Evolutionary conservation across 2,329 filamentous ascomycete genomes (phyloP).

Genomic region (Talaromyces sp.): DNA sequence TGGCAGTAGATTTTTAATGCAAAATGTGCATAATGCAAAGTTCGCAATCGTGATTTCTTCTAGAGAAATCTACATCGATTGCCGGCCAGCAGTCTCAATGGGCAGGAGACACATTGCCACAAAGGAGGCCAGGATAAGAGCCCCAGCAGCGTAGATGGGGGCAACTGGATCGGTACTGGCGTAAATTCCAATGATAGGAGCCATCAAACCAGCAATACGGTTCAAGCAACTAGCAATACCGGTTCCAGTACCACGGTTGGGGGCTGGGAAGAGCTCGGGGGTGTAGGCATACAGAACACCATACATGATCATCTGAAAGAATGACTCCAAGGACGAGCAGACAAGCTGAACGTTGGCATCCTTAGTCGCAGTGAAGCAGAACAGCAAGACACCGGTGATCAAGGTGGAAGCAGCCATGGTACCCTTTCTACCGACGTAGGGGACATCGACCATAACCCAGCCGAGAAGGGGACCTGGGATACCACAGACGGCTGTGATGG

Average conservation of each 20-base stretch:
- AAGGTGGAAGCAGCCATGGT: slow-evolving; percentile 58
- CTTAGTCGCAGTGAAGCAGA: slow-evolving; percentile 57
- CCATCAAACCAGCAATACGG: slow-evolving; percentile 45
- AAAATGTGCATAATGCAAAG: too few species aligned
- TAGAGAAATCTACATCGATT: too few species aligned
- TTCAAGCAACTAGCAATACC: slow-evolving; percentile 51
- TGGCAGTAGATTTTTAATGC: too few species aligned
- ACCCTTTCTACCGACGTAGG: slow-evolving; percentile 62
- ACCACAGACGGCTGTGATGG: slow-evolving; percentile 75
- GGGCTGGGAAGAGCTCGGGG: slow-evolving; percentile 60
- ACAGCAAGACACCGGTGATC: slow-evolving; percentile 57
- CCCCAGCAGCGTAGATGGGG: slow-evolving; percentile 41
- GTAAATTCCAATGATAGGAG: slow-evolving; percentile 48
- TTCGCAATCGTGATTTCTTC: too few species aligned
- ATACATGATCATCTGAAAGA: slow-evolving; percentile 59
- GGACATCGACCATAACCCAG: slow-evolving; percentile 71
- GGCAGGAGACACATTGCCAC: too few species aligned
- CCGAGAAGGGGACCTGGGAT: slow-evolving; percentile 77
- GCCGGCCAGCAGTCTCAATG: too few species aligned
- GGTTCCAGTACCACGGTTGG: slow-evolving; percentile 57
- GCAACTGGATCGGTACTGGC: slow-evolving; percentile 38
- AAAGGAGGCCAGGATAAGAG: too few species aligned
- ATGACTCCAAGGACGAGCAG: slow-evolving; percentile 54
- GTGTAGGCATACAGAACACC: slow-evolving; percentile 62
- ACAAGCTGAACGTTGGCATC: slow-evolving; percentile 53